Evolutionary conservation across 352 stramenopile genomes (phyloP), one percentile per base, ranked within the genome.

Genomic region (Globisporangium splendens): DNA sequence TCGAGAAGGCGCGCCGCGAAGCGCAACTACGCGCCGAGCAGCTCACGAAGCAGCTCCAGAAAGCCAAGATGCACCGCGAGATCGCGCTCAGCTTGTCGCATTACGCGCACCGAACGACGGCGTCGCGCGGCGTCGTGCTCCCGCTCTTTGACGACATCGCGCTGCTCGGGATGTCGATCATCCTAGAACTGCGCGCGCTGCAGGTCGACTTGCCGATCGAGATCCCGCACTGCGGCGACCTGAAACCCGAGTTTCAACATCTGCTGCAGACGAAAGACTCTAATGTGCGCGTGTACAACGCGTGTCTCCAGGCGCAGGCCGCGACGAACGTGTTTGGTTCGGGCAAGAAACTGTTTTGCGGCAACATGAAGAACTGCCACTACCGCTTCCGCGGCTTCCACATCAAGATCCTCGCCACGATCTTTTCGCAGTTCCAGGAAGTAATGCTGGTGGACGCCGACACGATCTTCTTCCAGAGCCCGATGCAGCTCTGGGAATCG

Each of bases 401-500:
- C 43, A 81, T 92, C 59, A 90, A 90, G 72, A 54, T 89, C 50
- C 50, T 92, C 42, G 63, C 70, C n/a, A 54, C 91, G 3, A 21
- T 91, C 4, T 79, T 85, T 50, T 91, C 83, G 10, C 69, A 61
- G 8, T 91, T 93, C 46, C 56, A 79, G 39, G 73, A 93, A 47
- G 58, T 91, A 31, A 89, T 91, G 83, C 58, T 91, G 21, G 53
- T 91, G 24, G 83, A 93, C 68, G 82, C 82, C 39, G 83, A 93
- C 57, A 73, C 73, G 11, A 50, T 90, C 42, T 76, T 90, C 53
- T 76, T 93, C 49, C 70, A 86, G 44, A 78, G 62, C 48, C 84
- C 78, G 1, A 75, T 70, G 68, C n/a, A 24, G 47, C 59, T 92
- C 10, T 91, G 77, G 74, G 68, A 85, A 0, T 66, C 76, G 6